phyloP scores from a whole-genome alignment of 768 basidiomycete species.

The Russula griseocarnosa region DNA sequence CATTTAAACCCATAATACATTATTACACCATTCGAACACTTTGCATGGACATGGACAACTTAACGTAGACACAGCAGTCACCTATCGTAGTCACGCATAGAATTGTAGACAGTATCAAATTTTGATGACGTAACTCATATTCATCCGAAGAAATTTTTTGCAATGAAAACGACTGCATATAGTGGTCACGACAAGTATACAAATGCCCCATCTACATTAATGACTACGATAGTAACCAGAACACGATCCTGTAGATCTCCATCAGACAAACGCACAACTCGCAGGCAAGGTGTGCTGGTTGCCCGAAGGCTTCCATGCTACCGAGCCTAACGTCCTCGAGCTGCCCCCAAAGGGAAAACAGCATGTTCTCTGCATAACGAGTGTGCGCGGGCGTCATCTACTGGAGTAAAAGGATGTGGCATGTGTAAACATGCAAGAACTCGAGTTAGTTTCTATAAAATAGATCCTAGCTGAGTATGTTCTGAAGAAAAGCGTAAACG shows the following conservation, averaged over 20 bases:
- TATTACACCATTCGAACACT: too few relatives aligned
- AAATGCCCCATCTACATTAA: not conserved
- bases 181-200: not conserved
- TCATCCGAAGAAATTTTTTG: too few relatives aligned
- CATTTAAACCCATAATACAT: too few relatives aligned
- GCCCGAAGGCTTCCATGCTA: constrained; percentile 30
- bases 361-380: constrained; percentile 42
- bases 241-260: constrained; percentile 31
- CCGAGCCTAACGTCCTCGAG: constrained; percentile 41
- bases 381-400: constrained; percentile 39
- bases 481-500: constrained; percentile 34
- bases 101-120: too few relatives aligned
- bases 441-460: constrained; percentile 44
- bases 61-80: too few relatives aligned
- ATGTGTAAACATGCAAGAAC: constrained; percentile 45
- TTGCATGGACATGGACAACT: too few relatives aligned
- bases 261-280: constrained; percentile 43
- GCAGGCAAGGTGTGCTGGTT: constrained; percentile 34
- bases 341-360: constrained; percentile 26
- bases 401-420: constrained; percentile 42
- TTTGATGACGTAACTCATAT: too few relatives aligned
- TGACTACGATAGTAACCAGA: not conserved
- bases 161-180: too few relatives aligned
- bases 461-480: constrained; percentile 44
- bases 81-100: too few relatives aligned